Percentiles rank a stretch among this genome's conserved stretches.
Conservation (phyloP, 768 basidiomycete species). For the Leccinum subtestaceum region DNA sequence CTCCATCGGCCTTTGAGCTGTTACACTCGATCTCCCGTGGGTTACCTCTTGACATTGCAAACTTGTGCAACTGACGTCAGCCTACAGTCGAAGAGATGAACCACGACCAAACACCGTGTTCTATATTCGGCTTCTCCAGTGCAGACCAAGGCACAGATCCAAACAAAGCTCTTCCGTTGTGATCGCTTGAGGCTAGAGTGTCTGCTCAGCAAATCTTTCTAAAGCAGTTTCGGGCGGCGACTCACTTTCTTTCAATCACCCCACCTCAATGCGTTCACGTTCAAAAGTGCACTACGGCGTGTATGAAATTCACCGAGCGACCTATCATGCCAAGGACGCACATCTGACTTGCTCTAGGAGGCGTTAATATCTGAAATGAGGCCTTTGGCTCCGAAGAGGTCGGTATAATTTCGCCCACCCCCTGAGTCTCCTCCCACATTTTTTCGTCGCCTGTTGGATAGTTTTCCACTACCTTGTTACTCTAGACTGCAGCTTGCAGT, state of each 20-base stretch:
- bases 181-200: background rate
- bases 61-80: background rate
- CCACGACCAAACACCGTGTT: background rate
- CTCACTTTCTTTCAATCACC: background rate
- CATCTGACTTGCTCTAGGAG: background rate
- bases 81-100: background rate
- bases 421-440: background rate
- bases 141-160: background rate
- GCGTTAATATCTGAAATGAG: background rate
- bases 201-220: background rate
- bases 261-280: background rate
- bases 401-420: background rate
- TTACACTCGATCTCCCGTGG: background rate
- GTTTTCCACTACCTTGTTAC: background rate
- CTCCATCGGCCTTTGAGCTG: background rate
- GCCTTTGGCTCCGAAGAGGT: background rate
- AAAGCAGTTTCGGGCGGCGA: background rate
- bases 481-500: background rate
- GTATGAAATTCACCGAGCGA: background rate
- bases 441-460: background rate
- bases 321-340: background rate
- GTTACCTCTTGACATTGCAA: background rate
- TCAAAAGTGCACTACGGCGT: background rate
- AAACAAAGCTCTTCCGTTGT: background rate
- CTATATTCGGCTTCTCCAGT: background rate